A percentile compares a stretch with the other conserved stretches of the same genome.
Evolutionary conservation across 352 stramenopile species (phyloP).

Genomic region (Globisporangium megalacanthum): DNA sequence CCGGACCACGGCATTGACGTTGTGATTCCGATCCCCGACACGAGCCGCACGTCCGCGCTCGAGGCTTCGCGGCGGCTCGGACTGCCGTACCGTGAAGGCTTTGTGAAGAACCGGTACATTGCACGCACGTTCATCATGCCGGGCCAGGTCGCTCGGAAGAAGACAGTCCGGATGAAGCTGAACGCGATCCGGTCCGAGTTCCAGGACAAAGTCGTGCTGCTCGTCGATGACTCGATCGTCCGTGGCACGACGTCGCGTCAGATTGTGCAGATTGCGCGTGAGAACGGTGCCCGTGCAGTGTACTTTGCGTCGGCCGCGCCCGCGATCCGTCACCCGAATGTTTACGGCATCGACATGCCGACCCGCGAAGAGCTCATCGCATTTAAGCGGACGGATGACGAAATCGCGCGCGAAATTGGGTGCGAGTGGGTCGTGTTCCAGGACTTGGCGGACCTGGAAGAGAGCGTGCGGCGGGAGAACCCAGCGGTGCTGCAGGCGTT

Average conservation of each 20-base stretch:
- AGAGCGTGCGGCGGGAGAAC: constrained; percentile 76
- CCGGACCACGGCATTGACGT: constrained; percentile 96
- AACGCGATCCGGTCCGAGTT: constrained; percentile 95
- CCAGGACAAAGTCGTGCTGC: constrained; percentile 94
- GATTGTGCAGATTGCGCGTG: constrained; percentile 98
- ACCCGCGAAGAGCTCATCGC: constrained; percentile 97
- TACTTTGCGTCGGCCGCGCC: constrained; percentile 97
- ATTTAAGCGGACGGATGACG: constrained; percentile 90
- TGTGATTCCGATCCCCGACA: constrained; percentile 99
- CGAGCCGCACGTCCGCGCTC: constrained; percentile 93
- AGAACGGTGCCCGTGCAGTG: constrained; percentile 94
- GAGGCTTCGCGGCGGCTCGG: constrained; percentile 84
- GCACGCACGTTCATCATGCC: constrained; percentile 99
- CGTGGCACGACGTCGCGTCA: constrained; percentile 97
- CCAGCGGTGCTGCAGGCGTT: constrained; percentile 61
- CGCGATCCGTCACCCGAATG: constrained; percentile 98
- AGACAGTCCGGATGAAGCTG: constrained; percentile 98
- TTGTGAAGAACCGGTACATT: constrained; percentile 99
- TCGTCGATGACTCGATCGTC: constrained; percentile 99
- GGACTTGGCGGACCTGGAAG: constrained; percentile 91
- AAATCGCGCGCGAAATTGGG: constrained; percentile 93
- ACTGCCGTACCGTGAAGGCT: constrained; percentile 96
- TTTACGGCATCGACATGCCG: constrained; percentile 99
- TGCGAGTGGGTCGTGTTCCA: constrained; percentile 96
- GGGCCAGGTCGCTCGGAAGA: constrained; percentile 93